Evolutionary conservation across 2,329 filamentous ascomycete genomes (phyloP), one percentile per base, ranked within the genome.

Genomic region (Ustilaginoidea virens): DNA sequence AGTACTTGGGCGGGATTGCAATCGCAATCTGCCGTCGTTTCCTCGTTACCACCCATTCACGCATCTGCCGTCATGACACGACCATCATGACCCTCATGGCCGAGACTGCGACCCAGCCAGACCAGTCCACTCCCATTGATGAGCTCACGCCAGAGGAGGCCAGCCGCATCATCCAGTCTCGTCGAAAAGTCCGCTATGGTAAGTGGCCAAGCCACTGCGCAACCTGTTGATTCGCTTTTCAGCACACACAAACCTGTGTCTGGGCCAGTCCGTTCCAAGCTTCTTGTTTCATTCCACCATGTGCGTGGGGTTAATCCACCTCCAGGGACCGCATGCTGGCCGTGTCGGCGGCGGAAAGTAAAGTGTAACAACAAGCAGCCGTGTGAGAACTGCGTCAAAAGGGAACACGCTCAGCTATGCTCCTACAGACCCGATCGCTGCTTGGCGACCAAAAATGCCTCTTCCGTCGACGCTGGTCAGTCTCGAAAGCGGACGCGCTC

Each of bases 331-430:
- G 69, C 69, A 4, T 77, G 72, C 42, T 77, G 71, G 70, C 72
- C 72, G 9, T 77, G 72, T 44, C 61, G 72, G 25, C 72, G 76
- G 48, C 62, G 72, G 38, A 76, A 77, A 51, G 72, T 77, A 23
- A 76, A 76, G 52, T 77, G 72, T 47, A 71, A 76, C 53, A 76
- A 75, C 48, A 70, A 74, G 47, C 64, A 73, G 43, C 72, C 72
- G 1, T 77, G 72, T 48, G 70, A 76, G 43, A 77, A 77, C 45
- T 77, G 72, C 43, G 63, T 74, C 43, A 75, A 74, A 54, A 56
- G 72, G 31, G 70, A 76, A 34, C 72, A 77, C 39, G 61, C 70
- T 3, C 61, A 68, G 48, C 55, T 77, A 28, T 77, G 72, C 45
- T 75, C 69, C 17, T 76, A 76, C 52, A 75, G 75, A 44, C 72